Evolutionary conservation across 805 yeast genomes (phyloP).

Genomic region (Tanozyma kutaoensis): DNA sequence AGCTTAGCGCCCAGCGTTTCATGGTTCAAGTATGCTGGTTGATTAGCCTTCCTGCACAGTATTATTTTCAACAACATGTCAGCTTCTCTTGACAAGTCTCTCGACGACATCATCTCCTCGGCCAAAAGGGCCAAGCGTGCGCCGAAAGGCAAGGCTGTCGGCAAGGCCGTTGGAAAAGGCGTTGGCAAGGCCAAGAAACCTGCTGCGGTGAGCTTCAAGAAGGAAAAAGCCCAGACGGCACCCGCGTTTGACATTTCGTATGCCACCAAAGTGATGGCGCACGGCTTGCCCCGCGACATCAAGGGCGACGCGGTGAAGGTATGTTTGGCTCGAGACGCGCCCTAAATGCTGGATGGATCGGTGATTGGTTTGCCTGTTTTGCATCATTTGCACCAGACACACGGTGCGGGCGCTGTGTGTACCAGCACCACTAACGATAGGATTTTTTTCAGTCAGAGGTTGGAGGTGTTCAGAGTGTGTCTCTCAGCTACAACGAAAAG

Average conservation of each 20-base stretch:
- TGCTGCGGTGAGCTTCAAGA: not conserved
- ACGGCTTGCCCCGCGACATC: conserved; percentile 75
- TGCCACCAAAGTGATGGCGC: conserved; percentile 75
- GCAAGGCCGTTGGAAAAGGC: conserved; percentile 16
- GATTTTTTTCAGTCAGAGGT: conserved; percentile 81
- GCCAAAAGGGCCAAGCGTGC: conserved; percentile 17
- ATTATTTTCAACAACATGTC: conserved; percentile 36
- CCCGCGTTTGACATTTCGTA: conserved; percentile 31
- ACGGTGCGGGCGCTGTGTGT: too few relatives aligned
- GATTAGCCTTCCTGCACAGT: too few relatives aligned
- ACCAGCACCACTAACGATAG: conserved; percentile 21
- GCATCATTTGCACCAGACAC: too few relatives aligned
- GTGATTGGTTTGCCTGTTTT: too few relatives aligned
- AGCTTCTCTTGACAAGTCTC: conserved; percentile 77
- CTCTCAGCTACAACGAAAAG: conserved; percentile 68
- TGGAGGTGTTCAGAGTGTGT: conserved; percentile 68
- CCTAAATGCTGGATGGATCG: too few relatives aligned
- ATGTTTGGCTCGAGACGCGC: conserved; percentile 44
- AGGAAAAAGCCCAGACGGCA: conserved; percentile 1
- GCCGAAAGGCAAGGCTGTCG: conserved; percentile 3
- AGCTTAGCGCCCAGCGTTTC: too few relatives aligned
- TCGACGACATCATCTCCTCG: conserved; percentile 85
- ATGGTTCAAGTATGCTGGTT: too few relatives aligned
- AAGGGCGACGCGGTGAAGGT: conserved; percentile 76
- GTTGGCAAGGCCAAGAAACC: conserved; percentile 6